Base-by-base conservation (phyloP, 169 alveolate genomes). In the Sarcocystis neurona region DNA sequence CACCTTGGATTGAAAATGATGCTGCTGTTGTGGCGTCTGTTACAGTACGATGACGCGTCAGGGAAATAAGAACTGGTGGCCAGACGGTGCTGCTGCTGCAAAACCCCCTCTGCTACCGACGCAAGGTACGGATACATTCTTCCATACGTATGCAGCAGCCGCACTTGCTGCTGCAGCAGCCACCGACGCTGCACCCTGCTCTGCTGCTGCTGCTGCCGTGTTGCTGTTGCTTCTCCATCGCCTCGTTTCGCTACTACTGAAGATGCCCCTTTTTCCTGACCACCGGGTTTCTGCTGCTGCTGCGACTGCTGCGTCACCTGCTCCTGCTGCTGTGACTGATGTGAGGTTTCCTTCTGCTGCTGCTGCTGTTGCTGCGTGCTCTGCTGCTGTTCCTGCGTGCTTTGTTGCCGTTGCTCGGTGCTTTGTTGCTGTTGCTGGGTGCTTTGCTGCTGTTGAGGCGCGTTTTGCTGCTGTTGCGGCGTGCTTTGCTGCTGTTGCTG, bases 31-130 rank as follows among this genome's bases (percentile, higher is more conserved):
- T n/a, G n/a, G n/a, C n/a, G n/a, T n/a, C n/a, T n/a, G n/a, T n/a
- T n/a, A n/a, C n/a, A n/a, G n/a, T n/a, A n/a, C n/a, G n/a, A n/a
- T n/a, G n/a, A n/a, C n/a, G n/a, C n/a, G n/a, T n/a, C n/a, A n/a
- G n/a, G n/a, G n/a, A n/a, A n/a, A n/a, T n/a, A n/a, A n/a, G n/a
- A n/a, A n/a, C n/a, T 78, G 10, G 88, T 56, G 18, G 88, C 72
- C 58, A 56, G 88, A 10, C 88, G 34, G 44, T 80, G 88, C 88
- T 56, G 85, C 46, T 78, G 88, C 53, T 79, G 87, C 63, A 53
- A 12, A 12, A 20, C 63, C 20, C 30, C 63, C 20, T 10, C 20
- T 20, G 63, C 34, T 79, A 72, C 88, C 20, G 88, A 68, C 32
- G 86, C 1, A 27, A 68, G 30, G 86, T 50, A 2, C 74, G 34